phyloP scores from a whole-genome alignment of 2,329 filamentous ascomycete genomes.

The Teratosphaeria destructans region DNA sequence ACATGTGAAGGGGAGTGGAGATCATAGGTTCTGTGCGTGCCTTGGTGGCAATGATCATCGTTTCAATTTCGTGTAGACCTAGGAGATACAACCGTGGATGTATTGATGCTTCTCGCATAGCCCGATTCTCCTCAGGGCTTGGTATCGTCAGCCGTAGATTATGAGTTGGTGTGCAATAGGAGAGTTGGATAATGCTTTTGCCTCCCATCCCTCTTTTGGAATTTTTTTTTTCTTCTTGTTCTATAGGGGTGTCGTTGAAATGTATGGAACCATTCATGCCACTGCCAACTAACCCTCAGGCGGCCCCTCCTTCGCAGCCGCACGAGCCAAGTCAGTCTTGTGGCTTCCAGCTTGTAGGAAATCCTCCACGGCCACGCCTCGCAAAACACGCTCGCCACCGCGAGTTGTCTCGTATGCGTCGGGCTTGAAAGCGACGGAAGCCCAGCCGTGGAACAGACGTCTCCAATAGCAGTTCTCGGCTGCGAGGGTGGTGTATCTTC shows the following conservation, averaged over 20 bases:
- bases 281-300: background rate
- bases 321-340: background rate
- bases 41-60: background rate
- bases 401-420: background rate
- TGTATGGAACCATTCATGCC: background rate
- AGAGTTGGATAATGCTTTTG: background rate
- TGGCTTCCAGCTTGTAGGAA: background rate
- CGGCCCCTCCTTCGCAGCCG: background rate
- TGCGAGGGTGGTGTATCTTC: constrained; percentile 21
- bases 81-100: background rate
- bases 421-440: constrained; percentile 1
- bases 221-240: background rate
- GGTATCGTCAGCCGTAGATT: background rate
- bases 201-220: background rate
- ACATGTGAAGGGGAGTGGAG: no score
- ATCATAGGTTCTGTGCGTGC: no score
- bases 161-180: background rate
- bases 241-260: background rate
- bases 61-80: background rate
- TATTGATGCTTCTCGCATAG: background rate
- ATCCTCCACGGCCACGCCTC: background rate
- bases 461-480: constrained; percentile 24
- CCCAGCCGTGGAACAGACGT: constrained; percentile 21
- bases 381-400: background rate
- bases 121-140: background rate